phyloP scores from a whole-genome alignment of 2,329 filamentous ascomycete genomes.

The Cladosporium oxysporum region DNA sequence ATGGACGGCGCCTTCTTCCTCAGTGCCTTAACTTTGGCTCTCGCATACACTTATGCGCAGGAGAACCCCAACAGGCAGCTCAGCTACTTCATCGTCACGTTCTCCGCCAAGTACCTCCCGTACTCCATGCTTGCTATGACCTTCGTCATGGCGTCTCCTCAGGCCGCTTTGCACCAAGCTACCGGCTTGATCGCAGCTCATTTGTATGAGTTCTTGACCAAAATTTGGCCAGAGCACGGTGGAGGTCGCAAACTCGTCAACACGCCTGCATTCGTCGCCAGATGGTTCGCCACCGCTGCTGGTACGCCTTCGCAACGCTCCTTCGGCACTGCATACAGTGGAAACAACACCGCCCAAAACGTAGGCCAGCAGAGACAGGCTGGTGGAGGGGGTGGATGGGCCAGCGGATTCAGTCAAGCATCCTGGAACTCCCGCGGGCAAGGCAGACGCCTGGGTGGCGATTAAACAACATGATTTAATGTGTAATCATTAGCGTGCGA shows the following conservation, averaged over 20 bases:
- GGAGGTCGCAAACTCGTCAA: constrained; percentile 75
- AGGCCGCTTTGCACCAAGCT: constrained; percentile 61
- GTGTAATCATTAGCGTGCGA: constrained; percentile 1
- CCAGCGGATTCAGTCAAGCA: constrained; percentile 30
- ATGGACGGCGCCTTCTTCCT: constrained; percentile 56
- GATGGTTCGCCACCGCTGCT: constrained; percentile 59
- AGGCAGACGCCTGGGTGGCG: constrained; percentile 19
- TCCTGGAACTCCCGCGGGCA: constrained; percentile 16
- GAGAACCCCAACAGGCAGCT: constrained; percentile 77
- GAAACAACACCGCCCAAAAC: constrained; percentile 40
- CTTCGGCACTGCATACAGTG: constrained; percentile 64
- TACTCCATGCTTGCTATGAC: constrained; percentile 76
- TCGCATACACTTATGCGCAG: constrained; percentile 82
- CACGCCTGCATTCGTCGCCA: constrained; percentile 72
- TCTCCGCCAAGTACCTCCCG: constrained; percentile 80
- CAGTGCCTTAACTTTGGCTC: constrained; percentile 69
- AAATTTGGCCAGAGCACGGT: constrained; percentile 85
- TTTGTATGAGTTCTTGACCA: constrained; percentile 83
- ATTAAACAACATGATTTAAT: neutral
- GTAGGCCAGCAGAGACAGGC: constrained; percentile 32
- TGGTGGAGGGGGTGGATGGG: constrained; percentile 35
- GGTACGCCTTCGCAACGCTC: constrained; percentile 48
- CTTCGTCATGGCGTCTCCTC: constrained; percentile 65
- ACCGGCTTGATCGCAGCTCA: constrained; percentile 87
- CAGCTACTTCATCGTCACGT: constrained; percentile 78